Percentiles rank a stretch among this genome's conserved stretches.
These are phyloP conservation scores for Sporothrix humicola DNA, from an alignment of 2,329 filamentous ascomycete genomes.

Conservation along the genomic window DNA sequence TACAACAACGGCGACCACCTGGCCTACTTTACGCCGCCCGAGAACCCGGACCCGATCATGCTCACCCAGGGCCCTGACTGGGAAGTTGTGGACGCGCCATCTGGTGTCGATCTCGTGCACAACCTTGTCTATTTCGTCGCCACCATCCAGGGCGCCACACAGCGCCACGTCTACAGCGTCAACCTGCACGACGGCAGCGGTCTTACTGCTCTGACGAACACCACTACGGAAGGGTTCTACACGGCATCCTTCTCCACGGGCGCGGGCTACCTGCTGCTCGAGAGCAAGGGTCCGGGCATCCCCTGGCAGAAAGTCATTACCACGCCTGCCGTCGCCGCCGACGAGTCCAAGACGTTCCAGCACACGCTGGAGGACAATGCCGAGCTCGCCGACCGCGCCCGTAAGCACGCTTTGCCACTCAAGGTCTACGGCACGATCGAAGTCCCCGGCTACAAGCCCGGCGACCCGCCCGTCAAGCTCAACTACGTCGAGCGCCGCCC, in stretches of 20 bases:
- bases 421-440: constrained; percentile 82
- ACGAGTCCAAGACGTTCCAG: constrained; percentile 65
- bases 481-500: constrained; percentile 84
- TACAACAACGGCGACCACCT: constrained; percentile 87
- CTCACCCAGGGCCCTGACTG: constrained; percentile 81
- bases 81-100: constrained; percentile 88
- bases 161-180: constrained; percentile 91
- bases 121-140: constrained; percentile 91
- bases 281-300: constrained; percentile 81
- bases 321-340: constrained; percentile 58
- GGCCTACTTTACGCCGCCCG: constrained; percentile 88
- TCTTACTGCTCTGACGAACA: constrained; percentile 75
- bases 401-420: constrained; percentile 80
- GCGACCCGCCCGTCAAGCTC: constrained; percentile 56
- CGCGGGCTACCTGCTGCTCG: constrained; percentile 81
- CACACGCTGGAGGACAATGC: constrained; percentile 80
- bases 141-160: constrained; percentile 84
- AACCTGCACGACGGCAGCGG: constrained; percentile 80
- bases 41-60: constrained; percentile 80
- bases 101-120: constrained; percentile 80
- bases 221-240: constrained; percentile 76
- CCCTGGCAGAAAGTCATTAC: constrained; percentile 91
- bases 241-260: constrained; percentile 81
- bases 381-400: constrained; percentile 69
- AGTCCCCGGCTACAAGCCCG: constrained; percentile 65